A percentile compares a stretch with the other conserved stretches of the same genome.
phyloP scores from a whole-genome alignment of 352 stramenopile species.

The Pythium dissotocum region DNA sequence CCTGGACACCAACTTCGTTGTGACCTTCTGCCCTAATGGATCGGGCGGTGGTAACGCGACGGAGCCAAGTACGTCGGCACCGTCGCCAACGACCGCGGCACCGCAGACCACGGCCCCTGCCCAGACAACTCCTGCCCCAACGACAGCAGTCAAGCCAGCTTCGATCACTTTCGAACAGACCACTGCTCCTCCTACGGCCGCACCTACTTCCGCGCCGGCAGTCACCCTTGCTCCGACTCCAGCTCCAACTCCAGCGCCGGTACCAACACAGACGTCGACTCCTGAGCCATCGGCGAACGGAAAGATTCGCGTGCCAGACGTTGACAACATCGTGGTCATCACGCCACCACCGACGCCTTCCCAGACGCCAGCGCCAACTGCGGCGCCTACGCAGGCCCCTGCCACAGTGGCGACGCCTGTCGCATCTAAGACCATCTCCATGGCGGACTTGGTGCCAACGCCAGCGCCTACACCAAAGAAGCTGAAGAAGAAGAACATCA shows the following conservation, averaged over 20 bases:
- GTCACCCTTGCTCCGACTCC: not conserved
- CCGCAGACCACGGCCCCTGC: not conserved
- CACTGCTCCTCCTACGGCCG: no score
- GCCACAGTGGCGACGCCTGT: not conserved
- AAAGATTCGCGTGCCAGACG: conserved; percentile 11
- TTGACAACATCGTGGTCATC: conserved; percentile 6
- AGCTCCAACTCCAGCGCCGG: not conserved
- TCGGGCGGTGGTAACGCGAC: not conserved
- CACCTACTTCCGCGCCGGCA: no score
- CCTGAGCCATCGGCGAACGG: not conserved
- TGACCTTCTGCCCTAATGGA: conserved; percentile 66
- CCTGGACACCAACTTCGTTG: conserved; percentile 55
- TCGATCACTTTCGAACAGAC: no score
- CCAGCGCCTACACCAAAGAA: conserved; percentile 10
- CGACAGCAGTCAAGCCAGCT: no score
- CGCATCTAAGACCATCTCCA: no score
- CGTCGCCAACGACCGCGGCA: conserved; percentile 12
- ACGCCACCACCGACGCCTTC: not conserved
- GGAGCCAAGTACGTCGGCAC: no score
- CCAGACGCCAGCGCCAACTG: not conserved
- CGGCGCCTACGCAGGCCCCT: not conserved
- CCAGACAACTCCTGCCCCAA: conserved; percentile 7
- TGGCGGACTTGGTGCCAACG: not conserved
- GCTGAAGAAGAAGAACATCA: conserved; percentile 23
- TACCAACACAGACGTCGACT: no score